Percentiles rank a stretch among this genome's conserved stretches.
Conservation (phyloP, 176 grass and related monocot species). For the Bonia amplexicaulis region DNA sequence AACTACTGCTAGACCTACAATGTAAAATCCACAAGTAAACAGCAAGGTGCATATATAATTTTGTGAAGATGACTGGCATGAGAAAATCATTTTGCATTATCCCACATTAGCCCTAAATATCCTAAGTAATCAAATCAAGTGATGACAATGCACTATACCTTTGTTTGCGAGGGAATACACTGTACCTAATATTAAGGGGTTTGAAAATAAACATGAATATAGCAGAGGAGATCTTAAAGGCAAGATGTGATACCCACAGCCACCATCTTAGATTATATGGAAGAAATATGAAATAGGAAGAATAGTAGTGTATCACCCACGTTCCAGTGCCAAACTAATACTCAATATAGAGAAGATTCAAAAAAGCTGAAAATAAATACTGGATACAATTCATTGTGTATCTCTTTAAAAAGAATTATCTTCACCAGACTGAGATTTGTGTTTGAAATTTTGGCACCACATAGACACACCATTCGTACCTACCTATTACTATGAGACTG, state of each 20-base stretch:
- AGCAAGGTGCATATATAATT: not conserved
- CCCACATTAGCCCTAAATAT: not conserved
- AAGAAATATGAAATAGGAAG: not conserved
- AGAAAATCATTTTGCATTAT: not conserved
- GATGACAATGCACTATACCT: not conserved
- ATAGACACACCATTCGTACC: not conserved
- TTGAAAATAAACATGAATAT: not conserved
- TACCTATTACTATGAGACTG: not conserved
- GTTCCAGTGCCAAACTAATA: not conserved
- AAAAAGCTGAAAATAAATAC: not conserved
- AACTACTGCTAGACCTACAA: not conserved
- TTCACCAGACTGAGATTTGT: not conserved
- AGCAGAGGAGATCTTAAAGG: not conserved
- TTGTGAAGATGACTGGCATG: not conserved
- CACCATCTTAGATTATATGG: not conserved
- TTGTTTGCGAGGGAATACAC: not conserved
- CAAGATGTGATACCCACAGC: not conserved
- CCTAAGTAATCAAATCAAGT: not conserved
- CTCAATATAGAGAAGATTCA: not conserved
- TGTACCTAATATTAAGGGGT: not conserved
- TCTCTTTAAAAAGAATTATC: not conserved
- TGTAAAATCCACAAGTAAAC: not conserved
- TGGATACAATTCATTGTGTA: not conserved
- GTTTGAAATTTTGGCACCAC: not conserved
- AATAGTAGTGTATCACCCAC: not conserved